These are phyloP conservation scores for Phytophthora tentaculata DNA, from an alignment of 352 stramenopile species.

Conservation along the genomic window DNA sequence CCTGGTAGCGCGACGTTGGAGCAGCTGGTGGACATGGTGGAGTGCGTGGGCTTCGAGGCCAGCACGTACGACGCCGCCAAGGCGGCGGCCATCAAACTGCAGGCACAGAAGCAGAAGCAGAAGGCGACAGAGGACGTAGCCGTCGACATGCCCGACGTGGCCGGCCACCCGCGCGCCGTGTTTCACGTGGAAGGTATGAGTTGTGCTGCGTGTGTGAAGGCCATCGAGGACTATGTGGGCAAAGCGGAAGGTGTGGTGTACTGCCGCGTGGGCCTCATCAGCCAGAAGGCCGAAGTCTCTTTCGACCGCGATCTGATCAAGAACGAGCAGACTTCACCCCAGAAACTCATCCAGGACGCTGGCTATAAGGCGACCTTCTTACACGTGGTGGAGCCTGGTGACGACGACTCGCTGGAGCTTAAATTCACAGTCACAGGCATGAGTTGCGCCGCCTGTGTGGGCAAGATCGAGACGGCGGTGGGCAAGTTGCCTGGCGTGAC, in stretches of 20 bases:
- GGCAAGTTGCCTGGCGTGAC: conserved; percentile 71
- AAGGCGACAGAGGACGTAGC: conserved; percentile 33
- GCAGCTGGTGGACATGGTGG: conserved; percentile 77
- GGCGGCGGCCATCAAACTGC: conserved; percentile 57
- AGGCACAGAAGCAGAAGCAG: conserved; percentile 41
- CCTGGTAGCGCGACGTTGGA: conserved; percentile 58
- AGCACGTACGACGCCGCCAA: conserved; percentile 60
- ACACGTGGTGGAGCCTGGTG: conserved; percentile 73
- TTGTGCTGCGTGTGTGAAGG: conserved; percentile 87
- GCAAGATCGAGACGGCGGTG: conserved; percentile 73
- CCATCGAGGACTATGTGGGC: conserved; percentile 81
- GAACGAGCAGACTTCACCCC: conserved; percentile 53
- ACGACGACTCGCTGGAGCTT: conserved; percentile 83
- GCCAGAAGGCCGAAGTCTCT: conserved; percentile 83
- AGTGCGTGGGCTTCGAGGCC: conserved; percentile 74
- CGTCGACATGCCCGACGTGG: conserved; percentile 40
- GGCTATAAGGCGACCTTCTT: conserved; percentile 84
- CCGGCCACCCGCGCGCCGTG: conserved; percentile 68
- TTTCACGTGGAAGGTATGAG: conserved; percentile 90
- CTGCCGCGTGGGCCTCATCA: conserved; percentile 85
- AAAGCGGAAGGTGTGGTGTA: conserved; percentile 71
- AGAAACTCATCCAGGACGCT: conserved; percentile 72
- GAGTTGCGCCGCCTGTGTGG: conserved; percentile 64
- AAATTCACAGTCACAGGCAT: conserved; percentile 82
- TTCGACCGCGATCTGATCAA: conserved; percentile 80